Percentiles rank a stretch among this genome's conserved stretches.
phyloP scores from a whole-genome alignment of 2,329 filamentous ascomycete species.

The Chrysoporthe austroafricana region DNA sequence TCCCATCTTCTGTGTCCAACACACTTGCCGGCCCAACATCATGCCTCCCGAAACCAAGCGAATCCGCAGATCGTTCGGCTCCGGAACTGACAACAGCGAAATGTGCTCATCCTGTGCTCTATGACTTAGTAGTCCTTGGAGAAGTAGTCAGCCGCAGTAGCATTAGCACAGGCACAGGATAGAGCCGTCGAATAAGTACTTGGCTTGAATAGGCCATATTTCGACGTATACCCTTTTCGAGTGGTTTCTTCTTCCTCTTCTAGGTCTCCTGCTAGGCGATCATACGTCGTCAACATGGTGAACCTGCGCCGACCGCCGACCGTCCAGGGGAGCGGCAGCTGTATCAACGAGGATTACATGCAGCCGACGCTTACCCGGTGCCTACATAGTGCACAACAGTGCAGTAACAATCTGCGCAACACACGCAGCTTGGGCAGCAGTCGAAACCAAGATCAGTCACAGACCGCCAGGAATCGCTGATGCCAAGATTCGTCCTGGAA shows the following conservation, averaged over 20 bases:
- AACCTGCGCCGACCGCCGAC: neutral
- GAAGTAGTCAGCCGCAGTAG: neutral
- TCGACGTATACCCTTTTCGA: too few species aligned
- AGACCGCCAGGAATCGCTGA: conserved; percentile 16
- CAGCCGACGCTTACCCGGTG: neutral
- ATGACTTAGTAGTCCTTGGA: neutral
- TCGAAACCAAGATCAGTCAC: conserved; percentile 21
- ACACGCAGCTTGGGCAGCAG: conserved; percentile 3
- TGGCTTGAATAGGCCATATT: too few species aligned
- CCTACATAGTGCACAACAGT: neutral
- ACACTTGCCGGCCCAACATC: neutral
- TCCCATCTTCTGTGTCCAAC: conserved; percentile 1
- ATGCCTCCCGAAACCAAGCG: conserved; percentile 1
- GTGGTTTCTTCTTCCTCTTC: too few species aligned
- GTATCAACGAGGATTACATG: neutral
- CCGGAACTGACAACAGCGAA: neutral
- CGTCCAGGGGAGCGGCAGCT: neutral
- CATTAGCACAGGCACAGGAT: neutral
- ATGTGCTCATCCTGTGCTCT: neutral
- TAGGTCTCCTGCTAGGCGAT: neutral
- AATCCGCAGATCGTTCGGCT: neutral
- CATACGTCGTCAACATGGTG: neutral
- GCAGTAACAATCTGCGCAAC: neutral
- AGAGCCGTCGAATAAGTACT: neutral
- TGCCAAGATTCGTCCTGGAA: conserved; percentile 16